Evolutionary conservation across 179 eudicot species (phyloP).

Genomic region (Beta lomatogona): DNA sequence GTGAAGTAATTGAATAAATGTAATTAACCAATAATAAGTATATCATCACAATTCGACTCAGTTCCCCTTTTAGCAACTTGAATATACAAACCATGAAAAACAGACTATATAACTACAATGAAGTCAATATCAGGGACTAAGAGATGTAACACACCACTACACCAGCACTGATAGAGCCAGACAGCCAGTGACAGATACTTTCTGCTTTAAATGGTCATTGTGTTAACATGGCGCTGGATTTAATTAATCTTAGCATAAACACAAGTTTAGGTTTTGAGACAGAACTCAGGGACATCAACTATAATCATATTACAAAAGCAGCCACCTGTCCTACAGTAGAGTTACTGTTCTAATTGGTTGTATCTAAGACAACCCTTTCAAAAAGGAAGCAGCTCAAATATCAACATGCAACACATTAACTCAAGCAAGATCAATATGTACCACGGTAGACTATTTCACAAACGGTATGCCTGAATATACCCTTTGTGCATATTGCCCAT

Average conservation of each 20-base stretch:
- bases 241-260: not conserved
- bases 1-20: not conserved
- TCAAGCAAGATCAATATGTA: not conserved
- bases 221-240: not conserved
- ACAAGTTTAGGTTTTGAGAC: not conserved
- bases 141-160: not conserved
- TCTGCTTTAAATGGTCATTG: not conserved
- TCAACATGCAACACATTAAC: not conserved
- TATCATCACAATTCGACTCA: not conserved
- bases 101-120: not conserved
- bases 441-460: slow-evolving; percentile 45
- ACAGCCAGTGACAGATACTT: not conserved
- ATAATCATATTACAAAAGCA: slow-evolving; percentile 1
- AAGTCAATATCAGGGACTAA: not conserved
- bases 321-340: not conserved
- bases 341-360: not conserved
- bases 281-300: not conserved
- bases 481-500: slow-evolving; percentile 61
- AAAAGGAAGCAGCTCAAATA: slow-evolving; percentile 13
- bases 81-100: not conserved
- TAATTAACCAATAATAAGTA: not conserved
- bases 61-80: not conserved
- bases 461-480: slow-evolving; percentile 87
- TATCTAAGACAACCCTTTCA: not conserved
- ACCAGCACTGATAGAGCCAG: not conserved